Evolutionary conservation across 108 stramenopile genomes (phyloP), one percentile per base, ranked within the genome.

Genomic region (Cylindrotheca fusiformis): DNA sequence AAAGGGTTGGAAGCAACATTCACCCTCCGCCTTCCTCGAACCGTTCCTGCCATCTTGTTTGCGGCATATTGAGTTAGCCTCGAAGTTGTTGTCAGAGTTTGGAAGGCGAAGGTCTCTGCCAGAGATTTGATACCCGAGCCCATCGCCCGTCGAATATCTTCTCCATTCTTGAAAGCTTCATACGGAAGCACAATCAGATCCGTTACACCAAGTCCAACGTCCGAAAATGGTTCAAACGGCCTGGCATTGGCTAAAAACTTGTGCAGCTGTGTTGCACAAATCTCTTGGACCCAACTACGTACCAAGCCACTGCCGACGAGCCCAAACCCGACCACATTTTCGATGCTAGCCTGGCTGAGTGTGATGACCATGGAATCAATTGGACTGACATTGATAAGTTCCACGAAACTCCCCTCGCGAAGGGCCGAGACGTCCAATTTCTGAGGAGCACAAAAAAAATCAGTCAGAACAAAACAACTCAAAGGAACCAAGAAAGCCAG

Each of bases 361-460:
- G 74, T 74, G 0, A 95, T 80, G 18, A 90, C 75, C 86, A 95
- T 85, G 18, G 77, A 80, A 58, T 91, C 85, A 29, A 95, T 66
- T 6, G 93, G 90, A 66, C 85, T 85, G 8, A 95, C 50, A 69
- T 95, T 95, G 32, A 91, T 49, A 22, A 95, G 70, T 62, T 95
- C 93, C 10, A 89, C 79, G 33, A 85, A 75, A 24, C 74, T 77
- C 12, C 93, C 93, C 30, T 88, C 83, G 14, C 81, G 76, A 46
- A 95, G 62, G 18, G 90, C 84, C 45, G 55, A 60, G 8, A 80
- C 60, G 58, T 95, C 85, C 55, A 91, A 52, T 45, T 79, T 81
- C 31, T 85, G 71, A 5, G 87, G 87, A 10, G 36, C 6, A 41
- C 36, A 41, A 14, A 41, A 6, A 41, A 41, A 41, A 41, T 41